Base-by-base conservation (phyloP, 257 asterid genomes). In the Solanum lignicaule region DNA sequence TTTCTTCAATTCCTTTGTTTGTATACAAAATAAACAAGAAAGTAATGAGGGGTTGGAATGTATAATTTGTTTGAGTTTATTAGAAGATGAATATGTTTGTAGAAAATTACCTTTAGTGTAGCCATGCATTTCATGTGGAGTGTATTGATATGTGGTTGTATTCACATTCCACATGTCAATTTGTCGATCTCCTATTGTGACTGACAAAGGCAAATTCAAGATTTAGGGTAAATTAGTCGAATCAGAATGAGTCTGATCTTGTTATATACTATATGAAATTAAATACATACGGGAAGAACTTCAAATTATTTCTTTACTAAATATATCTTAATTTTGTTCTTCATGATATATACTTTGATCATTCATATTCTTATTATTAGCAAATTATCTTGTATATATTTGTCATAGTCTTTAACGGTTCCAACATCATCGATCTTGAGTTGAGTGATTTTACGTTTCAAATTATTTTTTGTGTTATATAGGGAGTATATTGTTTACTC, bases 101-200 rank as follows among this genome's bases (percentile, higher is more conserved):
- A 88, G 94, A 86, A 91, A 74, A 76, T 86, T 94, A 36, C 87
- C 90, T 35, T 0, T 31, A 86, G 32, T 94, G 98, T 25, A 41
- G 90, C 55, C 98, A 95, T 81, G 90, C 90, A 11, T 94, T 95
- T 88, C 98, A 95, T 68, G 94, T 92, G 2, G 94, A 89, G 7
- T 95, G 98, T 84, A 93, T 95, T 76, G 96, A 95, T 68, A 93
- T 90, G 94, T 95, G 98, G 96, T 90, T 94, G 66, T 86, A 86
- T 85, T 95, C 94, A 41, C 97, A 95, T 84, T 69, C 90, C 0
- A 91, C 93, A 7, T 95, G 98, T 69, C 97, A 1, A 83, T 93
- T 62, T 95, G 95, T 71, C 95, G 98, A 3, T 91, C 92, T n/a
- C 91, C 92, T 0, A 89, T 89, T 1, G 32, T 83, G 33, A 41